A percentile compares a stretch with the other conserved stretches of the same genome.
Evolutionary conservation across 2,329 filamentous ascomycete genomes (phyloP).

Genomic region (Colletotrichum tropicicola): DNA sequence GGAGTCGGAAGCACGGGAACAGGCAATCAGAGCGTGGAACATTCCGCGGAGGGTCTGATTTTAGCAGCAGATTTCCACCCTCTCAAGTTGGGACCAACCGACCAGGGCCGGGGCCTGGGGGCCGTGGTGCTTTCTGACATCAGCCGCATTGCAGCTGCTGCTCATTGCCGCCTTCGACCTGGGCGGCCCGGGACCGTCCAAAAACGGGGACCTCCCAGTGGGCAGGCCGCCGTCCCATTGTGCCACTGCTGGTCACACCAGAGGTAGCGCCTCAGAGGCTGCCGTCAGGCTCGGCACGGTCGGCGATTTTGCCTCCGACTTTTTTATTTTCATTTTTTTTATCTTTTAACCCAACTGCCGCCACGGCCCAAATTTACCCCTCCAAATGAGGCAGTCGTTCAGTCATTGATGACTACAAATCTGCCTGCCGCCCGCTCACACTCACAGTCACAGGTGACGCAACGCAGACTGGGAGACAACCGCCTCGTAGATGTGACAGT

Average conservation of each 20-base stretch:
- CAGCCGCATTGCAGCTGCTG: constrained; percentile 9
- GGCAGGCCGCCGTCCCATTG: too few species aligned
- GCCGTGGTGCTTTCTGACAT: constrained; percentile 13
- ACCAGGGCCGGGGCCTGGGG: background rate
- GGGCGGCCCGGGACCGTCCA: background rate
- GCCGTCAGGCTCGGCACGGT: background rate
- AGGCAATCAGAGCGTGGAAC: constrained; percentile 22
- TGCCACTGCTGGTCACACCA: too few species aligned
- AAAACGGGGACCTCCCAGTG: background rate
- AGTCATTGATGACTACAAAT: background rate
- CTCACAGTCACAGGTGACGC: background rate
- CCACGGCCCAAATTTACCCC: background rate
- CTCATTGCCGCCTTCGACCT: too few species aligned
- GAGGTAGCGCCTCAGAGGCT: too few species aligned
- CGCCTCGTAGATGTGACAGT: too few species aligned
- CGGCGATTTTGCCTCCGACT: constrained; percentile 14
- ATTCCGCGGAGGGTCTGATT: constrained; percentile 22
- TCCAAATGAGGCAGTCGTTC: background rate
- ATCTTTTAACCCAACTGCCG: background rate
- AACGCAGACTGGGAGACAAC: too few species aligned
- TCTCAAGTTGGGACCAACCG: background rate
- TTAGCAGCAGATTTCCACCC: constrained; percentile 16
- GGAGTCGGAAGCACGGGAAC: constrained; percentile 11
- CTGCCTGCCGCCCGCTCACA: too few species aligned
- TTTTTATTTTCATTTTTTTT: background rate